Percentiles rank a stretch among this genome's conserved stretches.
Conservation (phyloP, 2,329 filamentous ascomycete species). For the Balansia obtecta region DNA sequence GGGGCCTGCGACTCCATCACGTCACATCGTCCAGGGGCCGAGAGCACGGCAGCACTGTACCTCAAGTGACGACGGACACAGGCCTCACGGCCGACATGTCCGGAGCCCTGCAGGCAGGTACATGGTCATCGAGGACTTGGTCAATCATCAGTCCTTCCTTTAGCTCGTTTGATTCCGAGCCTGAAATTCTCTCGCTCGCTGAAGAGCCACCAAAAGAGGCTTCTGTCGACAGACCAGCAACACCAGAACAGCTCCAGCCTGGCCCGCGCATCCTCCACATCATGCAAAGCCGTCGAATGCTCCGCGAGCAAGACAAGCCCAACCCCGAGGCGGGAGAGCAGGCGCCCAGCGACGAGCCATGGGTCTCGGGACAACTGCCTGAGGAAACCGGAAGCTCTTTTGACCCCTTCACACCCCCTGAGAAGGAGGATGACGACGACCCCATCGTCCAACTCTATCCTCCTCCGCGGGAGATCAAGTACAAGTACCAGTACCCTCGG, state of each 20-base stretch:
- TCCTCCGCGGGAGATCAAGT: neutral
- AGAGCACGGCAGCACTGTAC: no score
- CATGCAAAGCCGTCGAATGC: neutral
- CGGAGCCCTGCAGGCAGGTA: no score
- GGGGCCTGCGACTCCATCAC: no score
- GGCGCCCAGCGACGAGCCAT: neutral
- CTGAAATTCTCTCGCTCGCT: no score
- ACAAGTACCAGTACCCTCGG: neutral
- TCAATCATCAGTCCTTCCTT: no score
- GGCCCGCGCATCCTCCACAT: neutral
- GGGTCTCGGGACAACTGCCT: neutral
- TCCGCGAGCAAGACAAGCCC: neutral
- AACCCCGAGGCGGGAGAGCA: neutral
- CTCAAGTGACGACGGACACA: no score
- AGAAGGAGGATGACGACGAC: neutral
- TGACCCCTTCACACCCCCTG: neutral
- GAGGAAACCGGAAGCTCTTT: neutral
- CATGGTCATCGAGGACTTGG: no score
- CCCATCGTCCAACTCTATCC: neutral
- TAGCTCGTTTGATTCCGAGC: no score
- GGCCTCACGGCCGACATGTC: no score
- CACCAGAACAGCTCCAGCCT: neutral
- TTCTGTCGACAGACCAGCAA: no score
- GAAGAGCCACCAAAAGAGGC: no score
- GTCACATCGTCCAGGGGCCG: no score